Base-by-base conservation (phyloP, 805 yeast species). In the Kluyveromyces wickerhamii region DNA sequence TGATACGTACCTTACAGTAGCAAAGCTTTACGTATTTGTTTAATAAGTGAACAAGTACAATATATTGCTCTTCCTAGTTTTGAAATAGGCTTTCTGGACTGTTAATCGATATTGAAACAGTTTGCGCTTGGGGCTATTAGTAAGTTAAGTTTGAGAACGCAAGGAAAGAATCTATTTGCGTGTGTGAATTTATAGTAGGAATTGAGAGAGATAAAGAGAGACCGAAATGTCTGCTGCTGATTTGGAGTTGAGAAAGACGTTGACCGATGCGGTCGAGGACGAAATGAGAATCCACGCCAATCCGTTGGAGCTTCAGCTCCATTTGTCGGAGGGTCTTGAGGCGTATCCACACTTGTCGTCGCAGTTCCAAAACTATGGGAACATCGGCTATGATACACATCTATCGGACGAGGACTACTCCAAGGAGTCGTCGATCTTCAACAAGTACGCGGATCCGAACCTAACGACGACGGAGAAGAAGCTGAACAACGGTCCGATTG, bases 201-300 rank as follows among this genome's bases (percentile, higher is more conserved):
- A 10, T 14, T n/a, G n/a, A 23, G 5, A 10, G 26, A 23, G 26
- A 23, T 6, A 10, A 10, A 14, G 12, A 23, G 12, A 7, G 5
- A 5, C 11, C n/a, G 7, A n/a, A 15, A 30, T 30, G 33, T 30
- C 33, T 3, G 33, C 33, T n/a, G 25, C 33, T n/a, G 33, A 30
- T 30, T 30, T 30, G 16, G 33, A 30, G 19, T 14, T 46, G 15
- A 51, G 47, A 15, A 50, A 60, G 38, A 55, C 60, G 9, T 38
- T 57, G 29, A 54, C 60, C n/a, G 62, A 57, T 37, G 47, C 53
- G 12, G 27, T 57, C 27, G 62, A 57, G 30, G 62, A 57, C 32
- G 60, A 57, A 39, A 27, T 57, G 32, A 30, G 33, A 19, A 15
- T 30, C 18, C 26, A 21, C 17, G 26, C 26, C 13, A 30, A 30